Evolutionary conservation across 306 rosid genomes (phyloP).

Genomic region (Phaseolus lunatus): DNA sequence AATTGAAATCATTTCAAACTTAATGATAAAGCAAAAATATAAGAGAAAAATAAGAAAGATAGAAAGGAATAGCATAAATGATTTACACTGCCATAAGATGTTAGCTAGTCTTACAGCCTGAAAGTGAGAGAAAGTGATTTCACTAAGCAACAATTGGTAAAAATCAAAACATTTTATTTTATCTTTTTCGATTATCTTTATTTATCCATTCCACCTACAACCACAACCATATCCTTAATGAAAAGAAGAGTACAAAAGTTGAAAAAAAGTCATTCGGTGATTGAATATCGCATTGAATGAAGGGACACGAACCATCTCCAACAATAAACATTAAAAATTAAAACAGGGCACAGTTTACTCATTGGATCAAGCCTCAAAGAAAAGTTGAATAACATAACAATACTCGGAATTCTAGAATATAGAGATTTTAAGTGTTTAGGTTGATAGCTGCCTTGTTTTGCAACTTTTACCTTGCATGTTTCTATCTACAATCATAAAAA

Average conservation of each 20-base stretch:
- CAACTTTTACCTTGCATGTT: neutral
- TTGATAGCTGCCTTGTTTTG: neutral
- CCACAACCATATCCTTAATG: slow-evolving; percentile 10
- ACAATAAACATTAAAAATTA: neutral
- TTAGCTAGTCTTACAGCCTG: neutral
- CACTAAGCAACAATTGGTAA: neutral
- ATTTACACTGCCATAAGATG: neutral
- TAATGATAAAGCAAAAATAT: neutral
- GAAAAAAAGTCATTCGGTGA: slow-evolving; percentile 1
- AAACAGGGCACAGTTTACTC: neutral
- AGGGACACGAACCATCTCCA: slow-evolving; percentile 25
- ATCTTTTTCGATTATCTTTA: neutral
- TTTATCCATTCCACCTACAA: slow-evolving; percentile 24
- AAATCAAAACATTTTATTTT: neutral
- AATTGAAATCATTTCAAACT: slow-evolving; percentile 11
- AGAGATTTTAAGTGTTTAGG: neutral
- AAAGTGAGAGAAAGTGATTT: slow-evolving; percentile 19
- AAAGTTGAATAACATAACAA: slow-evolving; percentile 10
- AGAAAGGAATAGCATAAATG: neutral
- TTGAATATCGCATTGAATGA: slow-evolving; percentile 34
- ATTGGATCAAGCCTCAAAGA: neutral
- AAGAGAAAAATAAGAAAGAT: neutral
- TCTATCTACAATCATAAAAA: neutral
- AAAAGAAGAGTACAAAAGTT: slow-evolving; percentile 13
- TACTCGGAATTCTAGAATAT: neutral